Evolutionary conservation across 148 eudicot genomes (phyloP), one percentile per base, ranked within the genome.

Genomic region (Camellia lanceoleosa): DNA sequence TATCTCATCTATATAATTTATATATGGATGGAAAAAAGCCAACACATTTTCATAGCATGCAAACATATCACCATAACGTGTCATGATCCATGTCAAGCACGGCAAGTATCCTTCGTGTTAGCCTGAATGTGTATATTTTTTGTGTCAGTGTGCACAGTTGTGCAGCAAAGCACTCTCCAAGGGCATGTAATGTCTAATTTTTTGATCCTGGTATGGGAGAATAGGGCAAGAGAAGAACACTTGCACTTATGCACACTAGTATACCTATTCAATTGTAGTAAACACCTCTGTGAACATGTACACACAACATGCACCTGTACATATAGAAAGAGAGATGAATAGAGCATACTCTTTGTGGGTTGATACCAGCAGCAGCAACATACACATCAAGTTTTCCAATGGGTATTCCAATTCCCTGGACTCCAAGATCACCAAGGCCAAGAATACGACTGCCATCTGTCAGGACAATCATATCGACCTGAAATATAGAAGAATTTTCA

Each of bases 381-480:
- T 96, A 96, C 82, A 96, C 87, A 86, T 96, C 99, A 71, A 96
- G 98, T 75, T 96, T 96, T 71, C 99, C 99, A 71, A 96, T 94
- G 19, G 99, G 98, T 82, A 96, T 96, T 71, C 95, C 99, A 71
- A 96, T 96, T 81, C 99, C 99, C 82, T 96, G 99, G 73, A 96
- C 99, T 75, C 99, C 99, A 81, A 96, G 98, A 76, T 96, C 99
- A 78, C 99, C 99, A 43, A 96, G 87, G 62, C 99, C 99, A 81
- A 96, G 98, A 76, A 96, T 96, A 55, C 99, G 97, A 83, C 99
- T 96, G 68, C 99, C 99, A 96, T 96, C 99, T 69, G 99, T 96
- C 85, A 96, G 88, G 68, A 96, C 98, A 83, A 96, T 94, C 99
- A 96, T 96, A 86, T 96, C 99, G 64, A 96, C 99, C 99, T 93